A percentile compares a stretch with the other conserved stretches of the same genome.
These are phyloP conservation scores for Sporisorium reilianum DNA, from an alignment of 1,284 basidiomycete species.

Conservation along the genomic window DNA sequence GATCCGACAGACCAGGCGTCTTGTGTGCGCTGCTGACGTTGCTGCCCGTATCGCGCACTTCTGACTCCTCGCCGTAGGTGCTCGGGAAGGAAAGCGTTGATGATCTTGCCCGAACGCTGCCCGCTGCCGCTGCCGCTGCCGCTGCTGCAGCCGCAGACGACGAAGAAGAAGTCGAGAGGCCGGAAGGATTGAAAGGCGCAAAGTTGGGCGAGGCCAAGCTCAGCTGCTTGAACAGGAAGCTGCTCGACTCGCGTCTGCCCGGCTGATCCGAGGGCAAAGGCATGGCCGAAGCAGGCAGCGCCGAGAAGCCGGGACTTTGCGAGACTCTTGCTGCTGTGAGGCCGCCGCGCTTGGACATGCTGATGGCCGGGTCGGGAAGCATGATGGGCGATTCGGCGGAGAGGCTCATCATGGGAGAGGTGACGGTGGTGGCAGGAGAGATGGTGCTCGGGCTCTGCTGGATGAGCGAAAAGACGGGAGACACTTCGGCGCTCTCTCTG, in stretches of 20 bases:
- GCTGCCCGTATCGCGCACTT: constrained; percentile 22
- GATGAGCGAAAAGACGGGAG: constrained; percentile 30
- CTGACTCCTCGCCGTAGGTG: constrained; percentile 36
- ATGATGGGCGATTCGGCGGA: constrained; percentile 56
- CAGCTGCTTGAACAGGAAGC: constrained; percentile 47
- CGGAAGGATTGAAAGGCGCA: constrained; percentile 12
- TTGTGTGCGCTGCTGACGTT: neutral
- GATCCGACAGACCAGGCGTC: constrained; percentile 27
- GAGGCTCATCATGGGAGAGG: constrained; percentile 58
- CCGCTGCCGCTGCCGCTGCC: neutral
- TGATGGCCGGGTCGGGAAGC: constrained; percentile 32
- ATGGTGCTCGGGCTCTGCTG: constrained; percentile 22
- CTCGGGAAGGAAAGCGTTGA: constrained; percentile 16
- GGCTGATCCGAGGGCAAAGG: constrained; percentile 18
- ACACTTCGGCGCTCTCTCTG: constrained; percentile 26
- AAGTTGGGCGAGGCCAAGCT: constrained; percentile 42
- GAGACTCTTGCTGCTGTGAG: constrained; percentile 13
- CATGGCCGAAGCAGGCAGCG: constrained; percentile 30
- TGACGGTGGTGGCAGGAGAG: constrained; percentile 39
- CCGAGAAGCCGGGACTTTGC: constrained; percentile 15
- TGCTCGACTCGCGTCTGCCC: constrained; percentile 33
- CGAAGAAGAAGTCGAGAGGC: neutral
- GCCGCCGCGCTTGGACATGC: constrained; percentile 15
- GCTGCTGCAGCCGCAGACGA: neutral
- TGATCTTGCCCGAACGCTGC: constrained; percentile 13